Conservation (phyloP, 495 filamentous ascomycete species). For the Aspergillus nidulans region DNA sequence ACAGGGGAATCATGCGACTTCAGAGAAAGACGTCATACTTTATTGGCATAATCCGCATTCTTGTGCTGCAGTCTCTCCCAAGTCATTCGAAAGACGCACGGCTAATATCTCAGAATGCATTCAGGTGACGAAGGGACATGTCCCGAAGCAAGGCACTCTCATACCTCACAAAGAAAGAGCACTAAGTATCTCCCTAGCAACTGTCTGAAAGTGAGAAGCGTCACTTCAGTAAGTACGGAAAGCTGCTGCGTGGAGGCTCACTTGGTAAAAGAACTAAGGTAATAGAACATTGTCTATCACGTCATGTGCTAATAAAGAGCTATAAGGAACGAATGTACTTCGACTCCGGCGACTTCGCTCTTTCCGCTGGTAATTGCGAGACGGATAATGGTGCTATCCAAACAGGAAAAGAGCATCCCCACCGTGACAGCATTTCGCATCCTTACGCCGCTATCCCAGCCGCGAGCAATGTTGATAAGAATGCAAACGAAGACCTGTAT, state of each 20-base stretch:
- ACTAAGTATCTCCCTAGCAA: neutral
- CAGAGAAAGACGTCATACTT: too few relatives aligned
- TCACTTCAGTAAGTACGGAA: slow-evolving; percentile 8
- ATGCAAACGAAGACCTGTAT: slow-evolving; percentile 20
- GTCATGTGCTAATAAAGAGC: slow-evolving; percentile 15
- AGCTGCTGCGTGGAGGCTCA: slow-evolving; percentile 10
- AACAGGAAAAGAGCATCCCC: slow-evolving; percentile 24
- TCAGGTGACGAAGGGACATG: too few relatives aligned
- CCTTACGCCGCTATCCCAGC: slow-evolving; percentile 25
- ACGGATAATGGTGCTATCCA: slow-evolving; percentile 25
- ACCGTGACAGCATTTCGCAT: slow-evolving; percentile 26
- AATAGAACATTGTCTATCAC: neutral
- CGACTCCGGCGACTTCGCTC: slow-evolving; percentile 30
- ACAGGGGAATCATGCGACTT: too few relatives aligned
- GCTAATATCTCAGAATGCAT: too few relatives aligned
- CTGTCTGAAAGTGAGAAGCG: slow-evolving; percentile 7
- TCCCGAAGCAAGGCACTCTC: too few relatives aligned
- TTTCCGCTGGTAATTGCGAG: slow-evolving; percentile 21
- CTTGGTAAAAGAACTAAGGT: slow-evolving; percentile 6
- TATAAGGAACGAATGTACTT: slow-evolving; percentile 12
- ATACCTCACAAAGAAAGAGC: too few relatives aligned
- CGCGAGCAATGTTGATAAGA: slow-evolving; percentile 21
- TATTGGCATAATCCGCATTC: too few relatives aligned
- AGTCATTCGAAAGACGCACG: too few relatives aligned
- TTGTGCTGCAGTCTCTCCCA: too few relatives aligned